phyloP scores from a whole-genome alignment of 1,139 yeast species.

The Candida sp. region DNA sequence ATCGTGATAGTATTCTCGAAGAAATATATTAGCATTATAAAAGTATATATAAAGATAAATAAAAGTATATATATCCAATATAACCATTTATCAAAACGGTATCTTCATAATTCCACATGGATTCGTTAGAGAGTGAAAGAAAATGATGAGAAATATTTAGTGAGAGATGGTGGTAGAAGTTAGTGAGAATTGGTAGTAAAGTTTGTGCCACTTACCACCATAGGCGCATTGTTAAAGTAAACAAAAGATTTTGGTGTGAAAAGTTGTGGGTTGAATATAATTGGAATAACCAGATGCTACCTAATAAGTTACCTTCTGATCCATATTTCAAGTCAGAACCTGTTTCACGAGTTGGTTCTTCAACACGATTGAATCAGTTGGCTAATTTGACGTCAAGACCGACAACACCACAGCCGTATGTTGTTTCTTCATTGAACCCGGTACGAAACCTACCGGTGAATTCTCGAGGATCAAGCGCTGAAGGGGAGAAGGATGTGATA shows the following conservation, averaged over 20 bases:
- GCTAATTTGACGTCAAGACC: slow-evolving; percentile 10
- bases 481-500: slow-evolving; percentile 18
- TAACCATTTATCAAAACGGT: too few species aligned
- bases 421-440: slow-evolving; percentile 40
- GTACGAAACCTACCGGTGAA: slow-evolving; percentile 24
- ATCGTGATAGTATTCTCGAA: slow-evolving; percentile 12
- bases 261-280: background rate
- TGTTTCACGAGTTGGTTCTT: slow-evolving; percentile 33
- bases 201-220: too few species aligned
- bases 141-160: too few species aligned
- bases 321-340: slow-evolving; percentile 22
- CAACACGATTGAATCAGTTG: slow-evolving; percentile 27
- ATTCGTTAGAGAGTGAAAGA: too few species aligned
- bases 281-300: slow-evolving; percentile 10
- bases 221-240: background rate
- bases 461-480: slow-evolving; percentile 13
- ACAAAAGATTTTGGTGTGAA: background rate
- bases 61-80: too few species aligned
- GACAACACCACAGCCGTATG: slow-evolving; percentile 28
- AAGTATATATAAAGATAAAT: too few species aligned
- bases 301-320: slow-evolving; percentile 17
- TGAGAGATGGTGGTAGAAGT: too few species aligned
- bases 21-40: background rate
- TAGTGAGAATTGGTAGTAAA: too few species aligned
- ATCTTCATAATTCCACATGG: too few species aligned